phyloP scores from a whole-genome alignment of 2,329 filamentous ascomycete species.

The Penicillium psychrosexuale region DNA sequence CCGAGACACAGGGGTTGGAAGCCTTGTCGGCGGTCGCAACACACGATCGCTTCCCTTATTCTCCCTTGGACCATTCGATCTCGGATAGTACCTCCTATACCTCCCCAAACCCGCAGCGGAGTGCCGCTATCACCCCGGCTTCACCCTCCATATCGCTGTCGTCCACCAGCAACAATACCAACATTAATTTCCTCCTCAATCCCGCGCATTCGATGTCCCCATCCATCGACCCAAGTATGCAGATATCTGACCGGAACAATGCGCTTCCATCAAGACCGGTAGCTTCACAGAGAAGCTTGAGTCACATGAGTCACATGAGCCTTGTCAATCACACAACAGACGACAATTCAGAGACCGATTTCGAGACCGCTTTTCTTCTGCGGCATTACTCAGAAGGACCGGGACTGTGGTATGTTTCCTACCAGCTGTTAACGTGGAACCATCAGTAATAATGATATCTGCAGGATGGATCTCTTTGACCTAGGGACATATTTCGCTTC shows the following conservation, averaged over 20 bases:
- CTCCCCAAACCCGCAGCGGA: slow-evolving; percentile 34
- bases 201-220: slow-evolving; percentile 45
- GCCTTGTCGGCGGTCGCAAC: slow-evolving; percentile 54
- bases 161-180: slow-evolving; percentile 37
- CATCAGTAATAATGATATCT: slow-evolving; percentile 8
- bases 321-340: slow-evolving; percentile 25
- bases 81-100: slow-evolving; percentile 27
- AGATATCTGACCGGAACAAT: slow-evolving; percentile 30
- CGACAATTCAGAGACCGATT: slow-evolving; percentile 44
- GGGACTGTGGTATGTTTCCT: slow-evolving; percentile 52
- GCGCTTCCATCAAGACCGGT: slow-evolving; percentile 29
- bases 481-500: slow-evolving; percentile 59
- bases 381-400: slow-evolving; percentile 60
- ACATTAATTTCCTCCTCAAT: slow-evolving; percentile 58
- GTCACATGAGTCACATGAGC: slow-evolving; percentile 13
- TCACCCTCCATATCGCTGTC: slow-evolving; percentile 47
- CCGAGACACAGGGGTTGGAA: slow-evolving; percentile 52
- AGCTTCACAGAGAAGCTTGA: slow-evolving; percentile 19
- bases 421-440: background rate
- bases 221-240: slow-evolving; percentile 44
- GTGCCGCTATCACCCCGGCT: slow-evolving; percentile 31
- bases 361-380: slow-evolving; percentile 59
- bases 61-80: slow-evolving; percentile 28
- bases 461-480: slow-evolving; percentile 47
- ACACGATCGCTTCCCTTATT: slow-evolving; percentile 35